Percentiles rank a stretch among this genome's conserved stretches.
Conservation (phyloP, 2,329 filamentous ascomycete species). For the Daldinia sp. region DNA sequence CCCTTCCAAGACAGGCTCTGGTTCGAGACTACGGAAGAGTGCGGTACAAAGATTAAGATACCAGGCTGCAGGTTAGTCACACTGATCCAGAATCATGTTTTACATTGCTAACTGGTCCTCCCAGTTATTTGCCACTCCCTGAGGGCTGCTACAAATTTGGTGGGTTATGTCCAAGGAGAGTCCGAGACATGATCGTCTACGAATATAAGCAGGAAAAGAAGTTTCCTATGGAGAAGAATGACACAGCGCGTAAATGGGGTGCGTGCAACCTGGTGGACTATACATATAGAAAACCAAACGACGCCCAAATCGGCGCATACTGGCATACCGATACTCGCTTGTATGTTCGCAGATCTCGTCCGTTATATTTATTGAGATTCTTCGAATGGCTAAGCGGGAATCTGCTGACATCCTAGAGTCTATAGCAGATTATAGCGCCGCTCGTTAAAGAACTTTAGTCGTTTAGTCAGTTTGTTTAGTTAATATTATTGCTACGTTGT, state of each 20-base stretch:
- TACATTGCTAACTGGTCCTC: neutral
- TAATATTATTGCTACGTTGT: neutral
- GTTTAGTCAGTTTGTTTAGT: neutral
- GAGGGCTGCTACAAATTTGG: neutral
- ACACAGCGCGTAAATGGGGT: neutral
- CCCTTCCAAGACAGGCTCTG: conserved; percentile 20
- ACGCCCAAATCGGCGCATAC: conserved; percentile 5
- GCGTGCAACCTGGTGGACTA: conserved; percentile 19
- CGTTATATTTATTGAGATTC: neutral
- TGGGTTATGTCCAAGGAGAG: conserved; percentile 10
- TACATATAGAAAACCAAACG: neutral
- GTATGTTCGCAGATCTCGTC: conserved; percentile 16
- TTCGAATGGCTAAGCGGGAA: neutral
- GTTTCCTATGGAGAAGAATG: conserved; percentile 18
- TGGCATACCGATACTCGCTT: conserved; percentile 18
- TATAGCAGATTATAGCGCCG: neutral
- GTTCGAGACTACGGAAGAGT: conserved; percentile 24
- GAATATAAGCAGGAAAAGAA: conserved; percentile 19
- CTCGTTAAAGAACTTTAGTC: neutral
- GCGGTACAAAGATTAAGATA: conserved; percentile 16
- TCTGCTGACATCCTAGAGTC: neutral
- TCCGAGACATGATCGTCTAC: conserved; percentile 25
- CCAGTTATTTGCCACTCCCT: conserved; percentile 10
- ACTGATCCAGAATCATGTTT: neutral
- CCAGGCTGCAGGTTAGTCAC: conserved; percentile 25